phyloP scores from a whole-genome alignment of 2,329 filamentous ascomycete genomes.

The Aureobasidium sp. region DNA sequence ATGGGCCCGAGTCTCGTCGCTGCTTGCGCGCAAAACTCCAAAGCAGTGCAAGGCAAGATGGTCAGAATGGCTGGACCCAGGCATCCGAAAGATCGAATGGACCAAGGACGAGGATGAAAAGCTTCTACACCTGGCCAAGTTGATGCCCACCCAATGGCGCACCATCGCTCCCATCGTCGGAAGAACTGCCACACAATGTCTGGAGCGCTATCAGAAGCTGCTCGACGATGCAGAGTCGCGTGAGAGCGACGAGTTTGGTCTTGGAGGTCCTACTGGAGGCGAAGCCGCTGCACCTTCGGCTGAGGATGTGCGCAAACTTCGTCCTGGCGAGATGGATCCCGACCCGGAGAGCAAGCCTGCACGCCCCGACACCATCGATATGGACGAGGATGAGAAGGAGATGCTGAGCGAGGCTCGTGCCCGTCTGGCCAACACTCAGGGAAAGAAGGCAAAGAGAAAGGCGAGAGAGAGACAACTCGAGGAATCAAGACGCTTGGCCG shows the following conservation, averaged over 20 bases:
- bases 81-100: constrained; percentile 98
- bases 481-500: constrained; percentile 81
- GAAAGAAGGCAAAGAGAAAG: constrained; percentile 98
- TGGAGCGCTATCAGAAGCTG: constrained; percentile 94
- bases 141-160: constrained; percentile 99
- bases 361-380: constrained; percentile 90
- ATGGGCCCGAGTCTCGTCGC: constrained; percentile 95
- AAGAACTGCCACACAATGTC: constrained; percentile 90
- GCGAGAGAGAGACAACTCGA: constrained; percentile 92
- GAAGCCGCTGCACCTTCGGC: constrained; percentile 83
- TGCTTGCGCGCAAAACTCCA: constrained; percentile 92
- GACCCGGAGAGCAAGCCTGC: constrained; percentile 96
- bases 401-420: constrained; percentile 98
- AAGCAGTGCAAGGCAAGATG: constrained; percentile 99
- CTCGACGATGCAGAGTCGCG: constrained; percentile 91
- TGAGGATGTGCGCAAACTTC: constrained; percentile 78
- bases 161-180: constrained; percentile 97
- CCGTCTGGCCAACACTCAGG: constrained; percentile 92
- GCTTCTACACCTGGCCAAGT: constrained; percentile 87
- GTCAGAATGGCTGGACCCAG: constrained; percentile 96
- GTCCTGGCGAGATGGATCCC: constrained; percentile 88
- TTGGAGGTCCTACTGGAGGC: constrained; percentile 78
- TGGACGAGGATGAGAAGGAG: constrained; percentile 98
- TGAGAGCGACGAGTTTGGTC: constrained; percentile 71
- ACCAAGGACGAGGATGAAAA: constrained; percentile 98